phyloP scores from a whole-genome alignment of 163 green algal species.

The Prototheca wickerhamii region DNA sequence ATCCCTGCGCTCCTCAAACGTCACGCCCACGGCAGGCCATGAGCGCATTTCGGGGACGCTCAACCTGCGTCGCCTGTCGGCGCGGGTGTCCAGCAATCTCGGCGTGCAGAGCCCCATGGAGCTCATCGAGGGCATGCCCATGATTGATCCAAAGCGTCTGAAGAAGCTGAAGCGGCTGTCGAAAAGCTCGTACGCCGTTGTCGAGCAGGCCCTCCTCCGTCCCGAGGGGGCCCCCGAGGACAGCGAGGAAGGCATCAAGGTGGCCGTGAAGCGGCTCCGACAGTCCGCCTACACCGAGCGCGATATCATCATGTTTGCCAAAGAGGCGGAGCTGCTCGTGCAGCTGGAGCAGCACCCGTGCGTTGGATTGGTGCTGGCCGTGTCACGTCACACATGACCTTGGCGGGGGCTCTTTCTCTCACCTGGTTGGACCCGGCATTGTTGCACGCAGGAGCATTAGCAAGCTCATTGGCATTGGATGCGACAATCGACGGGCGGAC shows the following conservation, averaged over 20 bases:
- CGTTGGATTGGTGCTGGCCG: too few species aligned
- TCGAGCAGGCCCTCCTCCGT: background rate
- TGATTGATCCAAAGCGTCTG: background rate
- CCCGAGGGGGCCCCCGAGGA: background rate
- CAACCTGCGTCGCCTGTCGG: background rate
- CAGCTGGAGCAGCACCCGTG: background rate
- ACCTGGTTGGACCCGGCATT: too few species aligned
- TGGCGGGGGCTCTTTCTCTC: too few species aligned
- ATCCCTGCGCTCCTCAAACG: too few species aligned
- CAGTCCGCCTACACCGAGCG: background rate
- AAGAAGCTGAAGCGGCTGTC: background rate
- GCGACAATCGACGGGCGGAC: background rate
- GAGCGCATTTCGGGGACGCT: too few species aligned
- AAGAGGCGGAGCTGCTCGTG: slow-evolving; percentile 1
- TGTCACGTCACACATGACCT: too few species aligned
- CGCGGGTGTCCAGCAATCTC: background rate
- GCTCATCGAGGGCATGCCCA: background rate
- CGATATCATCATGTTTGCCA: background rate
- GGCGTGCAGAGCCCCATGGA: background rate
- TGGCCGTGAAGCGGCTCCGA: background rate
- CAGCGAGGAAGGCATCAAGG: background rate
- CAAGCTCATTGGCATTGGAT: slow-evolving; percentile 1
- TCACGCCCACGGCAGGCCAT: too few species aligned
- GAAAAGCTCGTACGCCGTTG: background rate
- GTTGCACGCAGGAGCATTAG: background rate